Conservation (phyloP, 371 early-diverging fungal genomes). For the Circinella minor region DNA sequence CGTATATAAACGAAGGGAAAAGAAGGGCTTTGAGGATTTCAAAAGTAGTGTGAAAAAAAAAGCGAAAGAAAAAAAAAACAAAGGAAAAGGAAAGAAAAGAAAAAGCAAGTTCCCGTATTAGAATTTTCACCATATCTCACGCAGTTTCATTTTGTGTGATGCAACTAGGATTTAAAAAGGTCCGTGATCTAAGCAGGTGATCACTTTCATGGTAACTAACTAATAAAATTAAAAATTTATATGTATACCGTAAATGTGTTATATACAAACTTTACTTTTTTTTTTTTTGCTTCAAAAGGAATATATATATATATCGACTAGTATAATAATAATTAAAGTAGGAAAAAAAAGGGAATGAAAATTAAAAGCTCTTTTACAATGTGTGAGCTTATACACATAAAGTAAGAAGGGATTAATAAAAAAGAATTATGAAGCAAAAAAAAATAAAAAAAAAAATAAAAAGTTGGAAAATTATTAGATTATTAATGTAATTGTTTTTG, state of each 20-base stretch:
- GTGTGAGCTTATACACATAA: neutral
- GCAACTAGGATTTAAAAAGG: neutral
- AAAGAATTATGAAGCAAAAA: neutral
- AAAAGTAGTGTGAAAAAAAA: neutral
- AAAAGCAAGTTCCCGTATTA: neutral
- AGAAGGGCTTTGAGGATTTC: neutral
- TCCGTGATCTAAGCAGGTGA: slow-evolving; percentile 4
- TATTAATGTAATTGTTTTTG: neutral
- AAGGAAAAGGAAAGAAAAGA: slow-evolving; percentile 6
- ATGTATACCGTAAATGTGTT: neutral
- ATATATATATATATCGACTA: neutral
- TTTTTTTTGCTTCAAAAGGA: neutral
- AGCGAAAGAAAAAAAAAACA: slow-evolving; percentile 2
- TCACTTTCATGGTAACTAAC: neutral
- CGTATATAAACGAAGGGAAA: neutral
- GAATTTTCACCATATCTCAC: neutral
- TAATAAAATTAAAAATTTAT: too few species aligned
- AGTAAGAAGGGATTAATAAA: neutral
- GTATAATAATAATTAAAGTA: too few species aligned
- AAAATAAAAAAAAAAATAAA: neutral
- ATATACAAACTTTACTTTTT: slow-evolving; percentile 2
- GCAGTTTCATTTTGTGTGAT: neutral
- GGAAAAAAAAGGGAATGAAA: too few species aligned
- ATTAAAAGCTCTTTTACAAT: neutral
- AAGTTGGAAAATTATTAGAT: too few species aligned